Conservation (phyloP, 768 basidiomycete genomes). For the Agrocybe pediades region DNA sequence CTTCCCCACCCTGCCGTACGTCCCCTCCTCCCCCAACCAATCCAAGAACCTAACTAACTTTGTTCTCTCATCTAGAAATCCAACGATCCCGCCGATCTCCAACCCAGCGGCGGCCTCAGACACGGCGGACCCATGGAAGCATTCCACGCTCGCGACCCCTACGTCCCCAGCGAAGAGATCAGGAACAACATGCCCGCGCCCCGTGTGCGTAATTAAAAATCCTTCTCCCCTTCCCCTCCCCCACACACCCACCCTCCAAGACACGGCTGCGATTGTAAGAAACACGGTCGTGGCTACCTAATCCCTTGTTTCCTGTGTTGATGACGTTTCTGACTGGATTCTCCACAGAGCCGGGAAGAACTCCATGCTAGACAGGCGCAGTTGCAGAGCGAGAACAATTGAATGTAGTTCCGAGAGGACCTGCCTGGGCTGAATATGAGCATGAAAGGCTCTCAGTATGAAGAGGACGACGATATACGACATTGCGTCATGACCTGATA, state of each 20-base stretch:
- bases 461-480: no score
- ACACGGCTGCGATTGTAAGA: no score
- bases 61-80: slow-evolving; percentile 41
- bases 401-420: no score
- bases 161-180: slow-evolving; percentile 47
- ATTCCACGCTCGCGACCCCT: slow-evolving; percentile 53
- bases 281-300: no score
- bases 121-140: slow-evolving; percentile 41
- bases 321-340: background rate
- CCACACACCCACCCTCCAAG: no score
- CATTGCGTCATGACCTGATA: no score
- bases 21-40: background rate
- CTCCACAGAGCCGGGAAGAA: slow-evolving; percentile 50
- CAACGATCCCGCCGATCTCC: slow-evolving; percentile 60
- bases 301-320: background rate
- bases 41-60: background rate
- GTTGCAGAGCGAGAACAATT: slow-evolving; percentile 33
- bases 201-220: slow-evolving; percentile 33
- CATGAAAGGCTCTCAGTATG: no score
- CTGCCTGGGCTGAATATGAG: no score
- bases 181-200: slow-evolving; percentile 48
- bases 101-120: slow-evolving; percentile 35
- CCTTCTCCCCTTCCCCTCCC: background rate
- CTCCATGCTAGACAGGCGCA: slow-evolving; percentile 46
- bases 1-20: slow-evolving; percentile 64